phyloP scores from a whole-genome alignment of 1,139 yeast genomes.

The Scheffersomyces titani region DNA sequence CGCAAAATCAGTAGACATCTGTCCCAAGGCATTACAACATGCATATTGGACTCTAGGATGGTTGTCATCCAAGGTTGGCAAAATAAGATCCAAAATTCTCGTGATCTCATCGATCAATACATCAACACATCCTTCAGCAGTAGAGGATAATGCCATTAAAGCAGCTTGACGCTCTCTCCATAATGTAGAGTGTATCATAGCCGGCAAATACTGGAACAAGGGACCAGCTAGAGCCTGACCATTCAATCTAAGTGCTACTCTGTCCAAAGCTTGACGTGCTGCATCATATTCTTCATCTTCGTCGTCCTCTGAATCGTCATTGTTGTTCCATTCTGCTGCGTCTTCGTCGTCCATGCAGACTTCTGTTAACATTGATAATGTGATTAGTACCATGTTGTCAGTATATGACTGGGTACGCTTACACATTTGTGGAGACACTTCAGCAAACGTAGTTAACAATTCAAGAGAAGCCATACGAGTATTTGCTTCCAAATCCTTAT shows the following conservation, averaged over 20 bases:
- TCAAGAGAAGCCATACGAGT: conserved; percentile 89
- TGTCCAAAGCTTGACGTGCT: conserved; percentile 90
- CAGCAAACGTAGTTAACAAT: conserved; percentile 84
- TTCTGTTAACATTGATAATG: conserved; percentile 87
- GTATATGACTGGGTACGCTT: conserved; percentile 75
- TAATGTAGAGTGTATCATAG: conserved; percentile 68
- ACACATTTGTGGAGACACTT: conserved; percentile 95
- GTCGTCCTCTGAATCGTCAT: conserved; percentile 74
- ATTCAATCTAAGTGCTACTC: conserved; percentile 80
- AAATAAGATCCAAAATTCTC: conserved; percentile 74
- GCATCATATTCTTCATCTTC: conserved; percentile 86
- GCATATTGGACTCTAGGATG: conserved; percentile 97
- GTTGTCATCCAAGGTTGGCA: conserved; percentile 78
- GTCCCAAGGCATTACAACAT: conserved; percentile 95
- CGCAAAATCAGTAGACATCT: conserved; percentile 97
- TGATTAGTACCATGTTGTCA: conserved; percentile 67
- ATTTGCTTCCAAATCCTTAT: conserved; percentile 72
- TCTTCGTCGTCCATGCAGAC: conserved; percentile 88
- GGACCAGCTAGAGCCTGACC: conserved; percentile 86
- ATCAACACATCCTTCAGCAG: conserved; percentile 96
- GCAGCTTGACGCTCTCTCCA: conserved; percentile 99
- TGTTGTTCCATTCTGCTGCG: conserved; percentile 84
- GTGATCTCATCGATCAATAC: conserved; percentile 82
- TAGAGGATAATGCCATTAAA: conserved; percentile 92
- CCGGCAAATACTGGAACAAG: conserved; percentile 81